These are phyloP conservation scores for Trichopus zeylanicus DNA, from an alignment of 116 monocot species.

Conservation along the genomic window DNA sequence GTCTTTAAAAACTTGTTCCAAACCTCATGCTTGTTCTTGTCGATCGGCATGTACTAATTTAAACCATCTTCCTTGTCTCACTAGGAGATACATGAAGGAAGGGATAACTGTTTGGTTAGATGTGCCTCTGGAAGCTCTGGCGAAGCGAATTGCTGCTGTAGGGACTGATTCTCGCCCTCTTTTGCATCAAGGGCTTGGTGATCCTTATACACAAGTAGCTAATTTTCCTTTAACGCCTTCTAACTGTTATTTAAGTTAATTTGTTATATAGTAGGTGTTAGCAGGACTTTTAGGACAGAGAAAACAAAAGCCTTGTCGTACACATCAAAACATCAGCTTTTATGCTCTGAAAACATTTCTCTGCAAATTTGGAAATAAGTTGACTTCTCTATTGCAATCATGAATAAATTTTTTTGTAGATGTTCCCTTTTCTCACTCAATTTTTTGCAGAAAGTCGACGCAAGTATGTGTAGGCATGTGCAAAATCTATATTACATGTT, in stretches of 20 bases:
- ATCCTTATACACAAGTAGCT: conserved; percentile 74
- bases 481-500: not conserved
- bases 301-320: too few relatives aligned
- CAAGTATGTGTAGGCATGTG: not conserved
- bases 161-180: conserved; percentile 91
- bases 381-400: too few relatives aligned
- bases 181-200: conserved; percentile 77
- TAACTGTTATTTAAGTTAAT: not conserved
- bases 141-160: conserved; percentile 85
- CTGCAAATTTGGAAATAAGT: too few relatives aligned
- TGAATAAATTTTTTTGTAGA: too few relatives aligned
- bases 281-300: too few relatives aligned
- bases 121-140: conserved; percentile 90
- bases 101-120: conserved; percentile 86
- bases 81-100: conserved; percentile 85
- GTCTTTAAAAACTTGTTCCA: not conserved
- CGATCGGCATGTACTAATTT: not conserved
- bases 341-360: too few relatives aligned
- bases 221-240: not conserved
- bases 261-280: too few relatives aligned
- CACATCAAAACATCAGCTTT: too few relatives aligned
- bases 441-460: too few relatives aligned
- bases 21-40: not conserved
- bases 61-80: conserved; percentile 6
- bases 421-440: too few relatives aligned